Evolutionary conservation across 208 protist species (phyloP).

Genomic region (Acanthamoeba triangularis): DNA sequence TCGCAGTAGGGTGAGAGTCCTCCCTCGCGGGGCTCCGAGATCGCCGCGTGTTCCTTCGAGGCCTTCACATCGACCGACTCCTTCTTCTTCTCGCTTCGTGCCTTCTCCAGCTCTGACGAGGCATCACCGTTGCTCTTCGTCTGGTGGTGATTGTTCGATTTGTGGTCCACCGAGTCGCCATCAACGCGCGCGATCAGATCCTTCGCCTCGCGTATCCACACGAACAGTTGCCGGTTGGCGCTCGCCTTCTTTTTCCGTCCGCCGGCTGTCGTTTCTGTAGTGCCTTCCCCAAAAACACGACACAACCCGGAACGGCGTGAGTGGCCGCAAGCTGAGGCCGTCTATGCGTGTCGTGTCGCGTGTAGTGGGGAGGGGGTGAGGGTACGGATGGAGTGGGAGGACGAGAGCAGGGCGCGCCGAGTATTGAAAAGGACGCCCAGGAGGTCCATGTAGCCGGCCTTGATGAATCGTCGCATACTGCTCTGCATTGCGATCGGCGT

Average conservation of each 20-base stretch:
- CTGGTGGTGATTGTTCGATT: not conserved
- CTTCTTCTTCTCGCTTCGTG: constrained; percentile 12
- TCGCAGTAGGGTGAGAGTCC: constrained; percentile 38
- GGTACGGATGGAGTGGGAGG: not conserved
- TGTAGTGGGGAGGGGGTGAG: not conserved
- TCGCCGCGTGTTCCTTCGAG: not conserved
- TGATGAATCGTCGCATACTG: constrained; percentile 18
- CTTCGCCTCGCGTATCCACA: constrained; percentile 39
- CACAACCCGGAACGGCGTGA: too few relatives aligned
- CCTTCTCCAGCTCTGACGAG: not conserved
- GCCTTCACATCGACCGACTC: not conserved
- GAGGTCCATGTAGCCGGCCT: constrained; percentile 37
- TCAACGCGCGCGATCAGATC: not conserved
- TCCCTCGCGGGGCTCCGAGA: not conserved
- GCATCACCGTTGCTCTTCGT: not conserved
- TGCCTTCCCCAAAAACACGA: too few relatives aligned
- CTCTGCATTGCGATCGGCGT: constrained; percentile 7
- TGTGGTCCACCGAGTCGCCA: not conserved
- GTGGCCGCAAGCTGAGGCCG: not conserved
- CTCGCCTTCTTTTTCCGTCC: not conserved
- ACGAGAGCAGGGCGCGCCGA: not conserved
- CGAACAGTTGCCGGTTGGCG: not conserved
- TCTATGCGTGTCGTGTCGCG: too few relatives aligned
- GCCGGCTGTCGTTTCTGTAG: not conserved
- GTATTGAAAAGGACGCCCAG: constrained; percentile 63